phyloP scores from a whole-genome alignment of 352 stramenopile species.

The Blastocystis sp. region DNA sequence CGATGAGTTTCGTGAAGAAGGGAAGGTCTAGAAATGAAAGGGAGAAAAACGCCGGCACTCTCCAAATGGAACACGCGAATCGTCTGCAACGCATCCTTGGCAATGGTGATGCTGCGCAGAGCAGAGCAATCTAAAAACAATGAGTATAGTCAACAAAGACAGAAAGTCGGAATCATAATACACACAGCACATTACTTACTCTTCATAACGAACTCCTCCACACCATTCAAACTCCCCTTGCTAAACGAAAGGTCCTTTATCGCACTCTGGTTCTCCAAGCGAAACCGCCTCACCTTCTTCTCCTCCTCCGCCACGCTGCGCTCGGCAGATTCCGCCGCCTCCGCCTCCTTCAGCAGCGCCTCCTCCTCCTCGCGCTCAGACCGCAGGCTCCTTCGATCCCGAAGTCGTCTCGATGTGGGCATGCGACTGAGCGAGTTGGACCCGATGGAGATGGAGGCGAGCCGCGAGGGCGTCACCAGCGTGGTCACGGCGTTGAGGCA shows the following conservation, averaged over 20 bases:
- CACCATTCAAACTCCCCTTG: neutral
- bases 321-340: neutral
- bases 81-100: neutral
- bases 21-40: neutral
- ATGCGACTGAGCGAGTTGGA: neutral
- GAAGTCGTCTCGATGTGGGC: too few relatives aligned
- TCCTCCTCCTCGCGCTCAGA: neutral
- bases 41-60: neutral
- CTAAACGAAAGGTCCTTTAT: neutral
- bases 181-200: too few relatives aligned
- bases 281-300: neutral
- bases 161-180: too few relatives aligned
- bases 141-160: neutral
- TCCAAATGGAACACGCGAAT: constrained; percentile 9
- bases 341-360: neutral
- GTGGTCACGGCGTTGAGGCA: neutral
- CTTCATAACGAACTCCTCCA: neutral
- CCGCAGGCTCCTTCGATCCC: neutral
- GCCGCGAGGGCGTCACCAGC: neutral
- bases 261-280: neutral
- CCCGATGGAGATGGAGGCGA: neutral
- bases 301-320: neutral
- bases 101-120: constrained; percentile 4
- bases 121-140: neutral
- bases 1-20: neutral